Conservation (phyloP, 257 asterid genomes). For the Oldenlandia corymbosa region DNA sequence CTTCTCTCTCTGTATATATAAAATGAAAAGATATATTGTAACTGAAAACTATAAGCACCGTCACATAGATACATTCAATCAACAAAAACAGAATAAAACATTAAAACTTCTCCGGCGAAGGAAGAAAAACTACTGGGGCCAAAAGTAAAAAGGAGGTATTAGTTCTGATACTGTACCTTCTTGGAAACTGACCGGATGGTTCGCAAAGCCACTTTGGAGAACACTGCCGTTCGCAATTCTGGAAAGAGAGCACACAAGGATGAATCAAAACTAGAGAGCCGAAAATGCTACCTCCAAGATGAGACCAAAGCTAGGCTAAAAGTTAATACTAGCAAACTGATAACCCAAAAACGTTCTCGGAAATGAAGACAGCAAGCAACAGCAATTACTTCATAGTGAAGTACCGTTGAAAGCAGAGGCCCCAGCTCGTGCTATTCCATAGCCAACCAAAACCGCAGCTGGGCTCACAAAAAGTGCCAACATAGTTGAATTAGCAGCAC, state of each 20-base stretch:
- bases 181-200: slow-evolving; percentile 90
- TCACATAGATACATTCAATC: neutral
- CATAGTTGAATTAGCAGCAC: slow-evolving; percentile 68
- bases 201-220: slow-evolving; percentile 91
- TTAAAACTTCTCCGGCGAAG: no score
- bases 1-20: neutral
- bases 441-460: slow-evolving; percentile 82
- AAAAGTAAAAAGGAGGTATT: neutral
- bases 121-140: neutral
- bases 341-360: slow-evolving; percentile 2
- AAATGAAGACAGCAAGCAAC: slow-evolving; percentile 25
- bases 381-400: slow-evolving; percentile 37
- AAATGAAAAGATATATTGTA: no score
- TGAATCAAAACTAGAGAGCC: slow-evolving; percentile 13
- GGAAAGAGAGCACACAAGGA: slow-evolving; percentile 12
- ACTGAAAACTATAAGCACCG: neutral
- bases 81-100: neutral
- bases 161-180: slow-evolving; percentile 59
- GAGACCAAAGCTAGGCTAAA: neutral
- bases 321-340: neutral
- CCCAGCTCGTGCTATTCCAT: slow-evolving; percentile 89
- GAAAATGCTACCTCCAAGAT: slow-evolving; percentile 2
- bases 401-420: slow-evolving; percentile 94
- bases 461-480: slow-evolving; percentile 84
- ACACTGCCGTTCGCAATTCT: slow-evolving; percentile 93